Base-by-base conservation (phyloP, 768 basidiomycete species). In the Trametes cubensis region DNA sequence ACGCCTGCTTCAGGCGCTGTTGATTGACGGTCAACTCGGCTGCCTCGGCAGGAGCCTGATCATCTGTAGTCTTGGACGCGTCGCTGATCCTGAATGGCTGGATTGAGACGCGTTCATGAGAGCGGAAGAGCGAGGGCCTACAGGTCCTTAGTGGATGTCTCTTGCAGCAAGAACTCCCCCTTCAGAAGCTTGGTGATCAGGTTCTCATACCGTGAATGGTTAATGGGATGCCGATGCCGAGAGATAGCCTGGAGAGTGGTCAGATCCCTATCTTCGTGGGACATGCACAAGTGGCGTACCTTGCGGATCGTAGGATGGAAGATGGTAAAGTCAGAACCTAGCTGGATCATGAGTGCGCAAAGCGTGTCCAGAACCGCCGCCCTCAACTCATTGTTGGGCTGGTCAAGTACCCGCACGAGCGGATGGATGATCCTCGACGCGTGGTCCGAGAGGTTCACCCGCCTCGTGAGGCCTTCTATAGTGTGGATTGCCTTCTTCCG, bases 251-350 rank as follows among this genome's bases (percentile, higher is more conserved):
- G 64, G 30, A 34, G 39, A 30, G 63, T 7, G 26, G 15, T 49
- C 14, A 49, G 48, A 14, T 15, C 5, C 5, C 3, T 30, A 6
- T 26, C 10, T 5, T 1, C 48, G 18, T 11, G 10, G 48, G n/a
- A 30, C 13, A 14, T 26, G 10, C 10, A 4, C 4, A 6, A 10
- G 4, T 49, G 4, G 34, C 34, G 34, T 66, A 92, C 95, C 83
- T 98, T 98, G 74, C 94, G 94, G 65, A 99, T 92, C 67, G 95
- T 95, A 0, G 97, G 95, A 39, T 98, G 92, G 69, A 98, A 99
- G 46, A 99, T 94, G 4, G 97, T 95, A 67, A 95, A 99, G 72
- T 98, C 96, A 0, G 95, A 88, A 1, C 95, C 95, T 55, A 99
- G 85, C 70, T 99, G 97, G 40, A 94, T 81, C 41, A 98, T 88